Conservation (phyloP, 768 basidiomycete species). For the Nidula microcarpa region DNA sequence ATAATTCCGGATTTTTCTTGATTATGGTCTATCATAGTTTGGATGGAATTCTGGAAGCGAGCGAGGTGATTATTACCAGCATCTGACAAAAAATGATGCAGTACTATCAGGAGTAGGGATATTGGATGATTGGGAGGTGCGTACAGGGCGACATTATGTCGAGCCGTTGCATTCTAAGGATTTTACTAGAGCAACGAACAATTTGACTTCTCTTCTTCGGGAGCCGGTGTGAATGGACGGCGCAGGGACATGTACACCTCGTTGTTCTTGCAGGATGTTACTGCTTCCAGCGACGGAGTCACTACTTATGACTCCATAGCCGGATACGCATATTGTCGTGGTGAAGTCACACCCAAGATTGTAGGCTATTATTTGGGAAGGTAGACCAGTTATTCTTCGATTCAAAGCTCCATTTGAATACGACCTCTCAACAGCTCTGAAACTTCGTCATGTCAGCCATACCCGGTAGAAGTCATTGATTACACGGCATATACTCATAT, state of each 20-base stretch:
- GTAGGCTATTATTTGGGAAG: slow-evolving; percentile 7
- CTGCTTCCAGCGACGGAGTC: not conserved
- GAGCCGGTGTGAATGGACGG: not conserved
- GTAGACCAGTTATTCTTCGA: not conserved
- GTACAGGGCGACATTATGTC: not conserved
- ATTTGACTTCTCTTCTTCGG: not conserved
- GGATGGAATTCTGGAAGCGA: not conserved
- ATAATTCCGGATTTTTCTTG: no score
- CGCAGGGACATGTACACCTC: not conserved
- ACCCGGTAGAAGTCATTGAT: not conserved
- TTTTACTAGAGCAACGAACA: not conserved
- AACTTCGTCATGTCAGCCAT: not conserved
- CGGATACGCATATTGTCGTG: slow-evolving; percentile 2
- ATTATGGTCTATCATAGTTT: not conserved
- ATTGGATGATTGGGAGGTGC: not conserved
- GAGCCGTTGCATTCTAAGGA: not conserved
- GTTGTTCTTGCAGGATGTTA: not conserved
- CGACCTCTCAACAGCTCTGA: not conserved
- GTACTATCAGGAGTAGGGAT: not conserved
- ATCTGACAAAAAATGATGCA: not conserved
- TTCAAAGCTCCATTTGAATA: not conserved
- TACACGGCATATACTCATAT: not conserved
- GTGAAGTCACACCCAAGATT: slow-evolving; percentile 3
- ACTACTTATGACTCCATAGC: slow-evolving; percentile 5
- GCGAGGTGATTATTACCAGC: not conserved